Percentiles rank a stretch among this genome's conserved stretches.
Evolutionary conservation across 202 grass and related monocot species (phyloP).

Genomic region (Bolboschoenoplectus hybrid): DNA sequence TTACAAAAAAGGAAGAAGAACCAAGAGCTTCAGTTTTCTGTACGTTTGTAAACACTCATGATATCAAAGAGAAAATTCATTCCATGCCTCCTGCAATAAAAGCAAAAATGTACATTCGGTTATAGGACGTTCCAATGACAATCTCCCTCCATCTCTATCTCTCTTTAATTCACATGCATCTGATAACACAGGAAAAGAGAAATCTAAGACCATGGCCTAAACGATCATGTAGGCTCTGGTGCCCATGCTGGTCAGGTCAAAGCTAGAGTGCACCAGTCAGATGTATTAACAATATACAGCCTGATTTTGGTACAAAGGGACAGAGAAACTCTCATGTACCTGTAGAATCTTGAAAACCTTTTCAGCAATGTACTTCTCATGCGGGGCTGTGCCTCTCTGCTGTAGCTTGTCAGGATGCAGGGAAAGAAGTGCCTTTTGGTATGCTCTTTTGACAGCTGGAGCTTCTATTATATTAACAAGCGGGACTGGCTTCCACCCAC

Average conservation of each 20-base stretch:
- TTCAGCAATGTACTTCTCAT: conserved; percentile 92
- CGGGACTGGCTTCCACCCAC: conserved; percentile 90
- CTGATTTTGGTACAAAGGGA: not conserved
- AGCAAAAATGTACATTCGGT: conserved; percentile 10
- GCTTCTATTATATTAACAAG: conserved; percentile 94
- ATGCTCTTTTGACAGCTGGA: conserved; percentile 78
- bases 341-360: conserved; percentile 95
- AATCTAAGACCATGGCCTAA: not conserved
- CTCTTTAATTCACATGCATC: not conserved
- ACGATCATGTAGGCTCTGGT: not conserved
- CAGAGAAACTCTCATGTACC: conserved; percentile 49
- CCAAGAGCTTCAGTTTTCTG: conserved; percentile 9
- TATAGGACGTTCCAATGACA: not conserved
- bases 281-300: not conserved
- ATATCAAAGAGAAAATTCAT: conserved; percentile 43
- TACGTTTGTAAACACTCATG: not conserved
- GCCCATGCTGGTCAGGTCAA: not conserved
- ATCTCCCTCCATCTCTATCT: not conserved
- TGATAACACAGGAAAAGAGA: not conserved
- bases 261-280: not conserved
- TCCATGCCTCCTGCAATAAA: conserved; percentile 49
- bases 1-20: not conserved
- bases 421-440: conserved; percentile 83
- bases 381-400: conserved; percentile 58
- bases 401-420: conserved; percentile 97